Conservation (phyloP, 2,329 filamentous ascomycete genomes). For the Fusarium sp. region DNA sequence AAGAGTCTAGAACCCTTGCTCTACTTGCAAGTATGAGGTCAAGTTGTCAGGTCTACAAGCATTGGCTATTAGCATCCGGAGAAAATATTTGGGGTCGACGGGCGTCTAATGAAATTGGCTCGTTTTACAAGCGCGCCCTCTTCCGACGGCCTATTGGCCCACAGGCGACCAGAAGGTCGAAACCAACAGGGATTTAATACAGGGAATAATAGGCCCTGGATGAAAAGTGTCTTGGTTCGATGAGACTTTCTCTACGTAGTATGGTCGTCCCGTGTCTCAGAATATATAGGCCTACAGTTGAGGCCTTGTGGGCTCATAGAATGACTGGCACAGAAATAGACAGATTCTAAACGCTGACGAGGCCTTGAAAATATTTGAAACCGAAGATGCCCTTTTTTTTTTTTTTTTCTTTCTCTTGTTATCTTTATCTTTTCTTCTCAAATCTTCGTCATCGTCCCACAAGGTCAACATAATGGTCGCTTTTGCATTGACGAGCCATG, state of each 20-base stretch:
- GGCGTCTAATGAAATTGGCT: conserved; percentile 42
- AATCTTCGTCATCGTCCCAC: conserved; percentile 32
- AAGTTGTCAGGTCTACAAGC: conserved; percentile 16
- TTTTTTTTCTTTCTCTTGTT: conserved; percentile 9
- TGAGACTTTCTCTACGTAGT: background rate
- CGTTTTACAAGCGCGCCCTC: conserved; percentile 39
- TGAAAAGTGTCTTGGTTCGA: conserved; percentile 6
- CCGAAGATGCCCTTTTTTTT: background rate
- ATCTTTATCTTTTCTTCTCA: background rate
- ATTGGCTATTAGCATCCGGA: conserved; percentile 37
- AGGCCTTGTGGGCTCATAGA: conserved; percentile 28
- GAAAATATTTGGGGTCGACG: conserved; percentile 25
- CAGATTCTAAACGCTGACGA: background rate
- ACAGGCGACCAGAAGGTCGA: conserved; percentile 31
- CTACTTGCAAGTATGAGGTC: background rate
- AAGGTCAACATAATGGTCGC: conserved; percentile 27
- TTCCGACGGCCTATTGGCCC: conserved; percentile 14
- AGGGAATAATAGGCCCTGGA: conserved; percentile 10
- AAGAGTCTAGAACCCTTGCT: background rate
- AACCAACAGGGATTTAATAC: conserved; percentile 22
- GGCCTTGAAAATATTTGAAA: conserved; percentile 21
- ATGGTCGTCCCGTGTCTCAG: background rate
- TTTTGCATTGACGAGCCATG: conserved; percentile 29
- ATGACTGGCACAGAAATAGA: conserved; percentile 10
- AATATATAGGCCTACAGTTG: conserved; percentile 24